Conservation (phyloP, 1,284 basidiomycete genomes). For the Malassezia furfur region DNA sequence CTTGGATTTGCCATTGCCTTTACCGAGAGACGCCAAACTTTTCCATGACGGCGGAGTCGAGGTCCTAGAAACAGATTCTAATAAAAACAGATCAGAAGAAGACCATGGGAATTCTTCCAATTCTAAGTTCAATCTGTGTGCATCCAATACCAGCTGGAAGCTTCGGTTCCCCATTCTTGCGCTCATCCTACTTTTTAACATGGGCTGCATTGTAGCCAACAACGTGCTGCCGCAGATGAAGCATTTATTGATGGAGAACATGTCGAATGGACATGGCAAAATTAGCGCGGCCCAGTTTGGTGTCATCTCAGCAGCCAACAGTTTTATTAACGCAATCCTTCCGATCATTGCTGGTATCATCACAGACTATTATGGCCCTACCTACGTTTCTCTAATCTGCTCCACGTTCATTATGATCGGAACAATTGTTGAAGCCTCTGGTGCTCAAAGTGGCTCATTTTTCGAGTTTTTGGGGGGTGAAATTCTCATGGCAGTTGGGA, state of each 20-base stretch:
- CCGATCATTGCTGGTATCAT: conserved; percentile 51
- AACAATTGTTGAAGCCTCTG: conserved; percentile 38
- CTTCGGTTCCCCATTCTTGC: not conserved
- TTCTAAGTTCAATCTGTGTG: no score
- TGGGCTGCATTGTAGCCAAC: not conserved
- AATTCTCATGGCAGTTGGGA: conserved; percentile 35
- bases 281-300: conserved; percentile 59
- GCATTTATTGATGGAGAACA: not conserved
- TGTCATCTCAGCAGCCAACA: conserved; percentile 49
- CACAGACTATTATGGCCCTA: conserved; percentile 50
- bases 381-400: conserved; percentile 30
- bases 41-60: no score
- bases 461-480: conserved; percentile 32
- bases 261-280: not conserved
- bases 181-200: not conserved
- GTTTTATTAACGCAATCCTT: conserved; percentile 51
- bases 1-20: no score
- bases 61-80: no score
- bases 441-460: conserved; percentile 21
- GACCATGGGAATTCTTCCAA: no score
- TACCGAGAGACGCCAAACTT: no score
- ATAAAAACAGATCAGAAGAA: no score
- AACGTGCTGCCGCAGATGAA: not conserved
- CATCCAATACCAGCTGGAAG: no score
- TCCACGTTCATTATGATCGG: conserved; percentile 45